These are phyloP conservation scores for Grifola frondosa DNA, from an alignment of 1,284 basidiomycete species.

Conservation along the genomic window DNA sequence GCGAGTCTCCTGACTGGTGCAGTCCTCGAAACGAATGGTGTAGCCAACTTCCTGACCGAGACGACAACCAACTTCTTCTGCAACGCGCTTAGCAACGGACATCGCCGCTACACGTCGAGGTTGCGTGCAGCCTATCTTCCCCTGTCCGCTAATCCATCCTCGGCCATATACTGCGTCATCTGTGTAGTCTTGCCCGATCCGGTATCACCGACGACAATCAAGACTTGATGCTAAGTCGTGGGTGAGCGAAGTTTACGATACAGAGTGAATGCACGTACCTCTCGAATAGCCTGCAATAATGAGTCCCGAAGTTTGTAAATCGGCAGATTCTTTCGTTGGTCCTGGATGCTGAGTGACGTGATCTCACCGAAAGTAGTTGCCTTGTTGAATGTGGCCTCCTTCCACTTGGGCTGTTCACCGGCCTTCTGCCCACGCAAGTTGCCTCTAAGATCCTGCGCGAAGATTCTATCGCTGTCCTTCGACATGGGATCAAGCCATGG, in stretches of 20 bases:
- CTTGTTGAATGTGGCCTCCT: slow-evolving; percentile 90
- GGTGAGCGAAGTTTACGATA: neutral
- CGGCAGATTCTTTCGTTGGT: slow-evolving; percentile 40
- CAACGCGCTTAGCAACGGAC: neutral
- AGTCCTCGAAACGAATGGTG: slow-evolving; percentile 65
- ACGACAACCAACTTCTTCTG: slow-evolving; percentile 14
- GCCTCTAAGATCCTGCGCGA: slow-evolving; percentile 90
- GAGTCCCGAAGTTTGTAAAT: neutral
- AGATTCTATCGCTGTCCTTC: slow-evolving; percentile 78
- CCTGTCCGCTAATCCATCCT: too few species aligned
- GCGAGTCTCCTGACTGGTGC: slow-evolving; percentile 57
- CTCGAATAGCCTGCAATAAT: slow-evolving; percentile 32
- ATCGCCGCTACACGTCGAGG: slow-evolving; percentile 33
- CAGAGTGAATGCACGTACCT: neutral
- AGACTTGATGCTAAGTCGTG: neutral
- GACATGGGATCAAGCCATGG: slow-evolving; percentile 99
- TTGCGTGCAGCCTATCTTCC: slow-evolving; percentile 68
- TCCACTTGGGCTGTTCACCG: slow-evolving; percentile 85
- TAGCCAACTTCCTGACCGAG: slow-evolving; percentile 1
- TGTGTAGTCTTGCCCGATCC: neutral
- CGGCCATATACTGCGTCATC: neutral
- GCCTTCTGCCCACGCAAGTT: slow-evolving; percentile 82
- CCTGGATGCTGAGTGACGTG: slow-evolving; percentile 86
- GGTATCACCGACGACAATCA: neutral
- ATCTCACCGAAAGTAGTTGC: slow-evolving; percentile 95